Percentiles rank a stretch among this genome's conserved stretches.
Conservation (phyloP, 495 filamentous ascomycete genomes). For the Cairneyella variabilis region DNA sequence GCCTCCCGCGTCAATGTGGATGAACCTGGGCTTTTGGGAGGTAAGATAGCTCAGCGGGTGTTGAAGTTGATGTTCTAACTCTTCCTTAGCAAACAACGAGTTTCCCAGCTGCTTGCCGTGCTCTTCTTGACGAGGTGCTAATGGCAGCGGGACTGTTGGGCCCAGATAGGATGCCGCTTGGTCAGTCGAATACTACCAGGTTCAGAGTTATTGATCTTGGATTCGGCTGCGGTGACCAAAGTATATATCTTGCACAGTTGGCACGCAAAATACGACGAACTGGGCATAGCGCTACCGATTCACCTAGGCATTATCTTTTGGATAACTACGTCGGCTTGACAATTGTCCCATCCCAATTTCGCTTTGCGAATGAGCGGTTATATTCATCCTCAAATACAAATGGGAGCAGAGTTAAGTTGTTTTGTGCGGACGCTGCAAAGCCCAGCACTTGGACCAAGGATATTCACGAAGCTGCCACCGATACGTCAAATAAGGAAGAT, state of each 20-base stretch:
- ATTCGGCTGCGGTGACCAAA: constrained; percentile 49
- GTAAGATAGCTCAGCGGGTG: background rate
- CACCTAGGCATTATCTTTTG: constrained; percentile 19
- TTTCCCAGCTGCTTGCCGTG: constrained; percentile 38
- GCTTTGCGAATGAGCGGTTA: constrained; percentile 27
- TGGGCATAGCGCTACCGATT: background rate
- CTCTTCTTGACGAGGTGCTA: constrained; percentile 41
- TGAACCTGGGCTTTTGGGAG: constrained; percentile 37
- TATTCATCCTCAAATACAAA: background rate
- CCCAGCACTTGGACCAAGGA: background rate
- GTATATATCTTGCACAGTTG: constrained; percentile 28
- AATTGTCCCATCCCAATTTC: constrained; percentile 29
- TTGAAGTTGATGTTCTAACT: background rate
- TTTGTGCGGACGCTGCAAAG: constrained; percentile 7
- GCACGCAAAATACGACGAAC: background rate
- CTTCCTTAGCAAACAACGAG: constrained; percentile 24
- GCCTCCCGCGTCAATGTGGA: constrained; percentile 29
- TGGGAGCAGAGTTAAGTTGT: background rate
- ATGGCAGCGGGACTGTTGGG: constrained; percentile 29
- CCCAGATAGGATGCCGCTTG: constrained; percentile 8
- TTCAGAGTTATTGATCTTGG: constrained; percentile 42
- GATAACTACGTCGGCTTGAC: constrained; percentile 43
- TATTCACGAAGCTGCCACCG: background rate
- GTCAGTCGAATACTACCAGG: background rate
- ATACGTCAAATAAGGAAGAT: background rate